Evolutionary conservation across 768 basidiomycete genomes (phyloP).

Genomic region (Phlebiopsis flavidoalba): DNA sequence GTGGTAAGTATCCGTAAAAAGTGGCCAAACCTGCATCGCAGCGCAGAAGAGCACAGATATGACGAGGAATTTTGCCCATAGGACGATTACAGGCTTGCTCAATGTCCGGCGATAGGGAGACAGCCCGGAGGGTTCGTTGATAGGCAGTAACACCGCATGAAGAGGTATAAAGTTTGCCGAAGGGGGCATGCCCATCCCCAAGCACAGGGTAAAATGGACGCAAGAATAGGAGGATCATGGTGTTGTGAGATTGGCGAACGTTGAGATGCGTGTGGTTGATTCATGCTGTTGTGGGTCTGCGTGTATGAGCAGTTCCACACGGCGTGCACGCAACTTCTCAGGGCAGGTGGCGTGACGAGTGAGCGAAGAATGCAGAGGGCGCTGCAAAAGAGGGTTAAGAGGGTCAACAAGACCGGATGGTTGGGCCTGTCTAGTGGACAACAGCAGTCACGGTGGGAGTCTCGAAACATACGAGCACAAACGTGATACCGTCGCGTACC

Average conservation of each 20-base stretch:
- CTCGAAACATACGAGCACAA: background rate
- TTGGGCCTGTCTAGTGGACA: background rate
- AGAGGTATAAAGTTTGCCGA: background rate
- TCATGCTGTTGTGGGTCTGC: background rate
- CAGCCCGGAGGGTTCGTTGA: background rate
- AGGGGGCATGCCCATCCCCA: background rate
- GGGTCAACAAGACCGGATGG: background rate
- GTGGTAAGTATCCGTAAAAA: background rate
- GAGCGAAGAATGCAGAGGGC: background rate
- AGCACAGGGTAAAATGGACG: background rate
- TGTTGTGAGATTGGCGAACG: background rate
- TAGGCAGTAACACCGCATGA: background rate
- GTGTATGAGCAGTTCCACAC: background rate
- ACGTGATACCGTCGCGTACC: slow-evolving; percentile 1
- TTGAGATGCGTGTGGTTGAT: background rate
- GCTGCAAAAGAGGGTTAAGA: background rate
- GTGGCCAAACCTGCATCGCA: background rate
- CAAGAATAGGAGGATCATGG: background rate
- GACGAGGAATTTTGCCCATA: slow-evolving; percentile 2
- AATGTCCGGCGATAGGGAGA: slow-evolving; percentile 3
- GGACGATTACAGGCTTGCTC: background rate
- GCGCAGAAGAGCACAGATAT: background rate
- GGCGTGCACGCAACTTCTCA: background rate
- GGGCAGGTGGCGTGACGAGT: background rate
- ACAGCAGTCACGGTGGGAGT: background rate